Evolutionary conservation across 768 basidiomycete species (phyloP).

Genomic region (Lactifluus volemus): DNA sequence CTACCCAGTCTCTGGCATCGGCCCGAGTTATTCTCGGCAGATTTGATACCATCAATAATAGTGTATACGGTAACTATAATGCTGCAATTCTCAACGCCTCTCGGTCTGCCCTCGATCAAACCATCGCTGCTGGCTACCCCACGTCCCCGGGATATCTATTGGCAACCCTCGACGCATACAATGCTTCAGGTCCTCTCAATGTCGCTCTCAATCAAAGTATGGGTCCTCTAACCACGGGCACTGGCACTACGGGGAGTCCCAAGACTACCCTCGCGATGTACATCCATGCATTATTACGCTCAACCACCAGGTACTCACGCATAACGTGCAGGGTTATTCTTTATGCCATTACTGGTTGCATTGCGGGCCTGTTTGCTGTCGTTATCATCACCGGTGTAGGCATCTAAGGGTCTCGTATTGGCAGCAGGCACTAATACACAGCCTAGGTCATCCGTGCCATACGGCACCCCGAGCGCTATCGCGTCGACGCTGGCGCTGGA

Average conservation of each 20-base stretch:
- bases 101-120: conserved; percentile 33
- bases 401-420: not conserved
- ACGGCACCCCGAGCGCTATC: conserved; percentile 87
- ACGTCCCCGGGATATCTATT: conserved; percentile 54
- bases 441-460: conserved; percentile 68
- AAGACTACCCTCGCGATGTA: conserved; percentile 60
- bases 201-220: conserved; percentile 20
- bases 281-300: conserved; percentile 17
- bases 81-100: conserved; percentile 53
- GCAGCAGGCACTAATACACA: not conserved
- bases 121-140: conserved; percentile 36
- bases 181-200: conserved; percentile 39
- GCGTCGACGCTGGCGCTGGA: conserved; percentile 32
- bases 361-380: conserved; percentile 74
- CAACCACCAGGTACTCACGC: conserved; percentile 2
- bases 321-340: conserved; percentile 54
- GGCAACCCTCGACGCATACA: conserved; percentile 57
- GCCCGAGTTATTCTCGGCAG: conserved; percentile 52
- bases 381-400: conserved; percentile 81
- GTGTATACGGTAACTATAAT: conserved; percentile 49
- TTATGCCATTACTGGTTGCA: conserved; percentile 84
- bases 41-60: conserved; percentile 43
- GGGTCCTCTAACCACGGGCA: conserved; percentile 11
- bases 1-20: conserved; percentile 53
- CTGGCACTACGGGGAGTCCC: not conserved